phyloP scores from a whole-genome alignment of 495 filamentous ascomycete genomes.

The Xylaria nigripes region DNA sequence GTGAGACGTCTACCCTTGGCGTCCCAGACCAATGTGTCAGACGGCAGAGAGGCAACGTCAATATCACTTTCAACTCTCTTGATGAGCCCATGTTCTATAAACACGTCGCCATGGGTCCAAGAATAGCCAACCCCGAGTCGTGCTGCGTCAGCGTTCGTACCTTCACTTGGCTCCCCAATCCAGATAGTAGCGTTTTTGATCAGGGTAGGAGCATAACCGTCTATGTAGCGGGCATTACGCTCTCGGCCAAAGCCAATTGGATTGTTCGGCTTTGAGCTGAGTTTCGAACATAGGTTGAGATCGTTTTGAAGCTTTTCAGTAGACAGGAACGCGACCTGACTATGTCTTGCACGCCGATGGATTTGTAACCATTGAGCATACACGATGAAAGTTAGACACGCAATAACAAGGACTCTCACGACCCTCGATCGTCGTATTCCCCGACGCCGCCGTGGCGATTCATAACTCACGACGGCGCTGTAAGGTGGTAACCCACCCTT shows the following conservation, averaged over 20 bases:
- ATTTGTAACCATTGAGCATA: conserved; percentile 43
- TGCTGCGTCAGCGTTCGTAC: conserved; percentile 34
- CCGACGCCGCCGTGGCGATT: conserved; percentile 17
- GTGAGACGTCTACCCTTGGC: conserved; percentile 53
- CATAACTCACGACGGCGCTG: conserved; percentile 18
- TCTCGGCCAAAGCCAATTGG: conserved; percentile 38
- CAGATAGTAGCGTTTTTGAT: conserved; percentile 46
- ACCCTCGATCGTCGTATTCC: conserved; percentile 28
- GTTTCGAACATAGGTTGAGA: conserved; percentile 29
- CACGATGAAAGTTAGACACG: conserved; percentile 37
- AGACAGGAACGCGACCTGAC: conserved; percentile 28
- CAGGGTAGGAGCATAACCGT: conserved; percentile 39
- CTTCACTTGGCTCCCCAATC: conserved; percentile 41
- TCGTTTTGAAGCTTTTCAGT: conserved; percentile 33
- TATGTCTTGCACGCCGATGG: conserved; percentile 1
- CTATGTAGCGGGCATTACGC: conserved; percentile 40
- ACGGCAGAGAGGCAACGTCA: conserved; percentile 21
- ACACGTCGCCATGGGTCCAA: conserved; percentile 39
- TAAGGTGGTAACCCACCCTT: conserved; percentile 27
- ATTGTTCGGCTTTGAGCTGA: conserved; percentile 35
- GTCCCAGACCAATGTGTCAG: conserved; percentile 37
- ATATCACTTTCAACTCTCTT: conserved; percentile 31
- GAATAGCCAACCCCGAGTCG: conserved; percentile 37
- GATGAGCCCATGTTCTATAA: conserved; percentile 43
- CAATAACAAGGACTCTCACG: conserved; percentile 27